Percentiles rank a stretch among this genome's conserved stretches.
Evolutionary conservation across 2,329 filamentous ascomycete genomes (phyloP).

Genomic region (Aspergillus sojae): DNA sequence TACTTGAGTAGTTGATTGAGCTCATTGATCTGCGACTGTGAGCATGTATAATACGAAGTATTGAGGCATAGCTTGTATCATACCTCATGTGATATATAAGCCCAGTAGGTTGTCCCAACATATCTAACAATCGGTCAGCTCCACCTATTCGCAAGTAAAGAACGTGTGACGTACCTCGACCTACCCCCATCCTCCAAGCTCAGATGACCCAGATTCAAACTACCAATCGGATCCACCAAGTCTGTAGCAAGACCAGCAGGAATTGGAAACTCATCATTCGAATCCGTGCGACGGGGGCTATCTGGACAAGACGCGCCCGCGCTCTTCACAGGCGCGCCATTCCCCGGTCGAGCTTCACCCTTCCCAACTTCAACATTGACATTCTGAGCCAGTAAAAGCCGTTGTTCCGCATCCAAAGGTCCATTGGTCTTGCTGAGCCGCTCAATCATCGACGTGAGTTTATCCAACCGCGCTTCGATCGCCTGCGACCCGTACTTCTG

Average conservation of each 20-base stretch:
- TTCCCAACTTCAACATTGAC: conserved; percentile 19
- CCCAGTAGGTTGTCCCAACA: conserved; percentile 50
- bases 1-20: conserved; percentile 47
- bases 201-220: conserved; percentile 44
- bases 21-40: conserved; percentile 42
- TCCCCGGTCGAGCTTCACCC: conserved; percentile 22
- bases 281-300: conserved; percentile 40
- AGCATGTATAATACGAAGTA: neutral
- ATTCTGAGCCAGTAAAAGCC: conserved; percentile 22
- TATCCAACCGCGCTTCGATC: conserved; percentile 48
- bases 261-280: conserved; percentile 47
- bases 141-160: conserved; percentile 1
- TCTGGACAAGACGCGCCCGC: conserved; percentile 25
- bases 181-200: conserved; percentile 48
- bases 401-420: conserved; percentile 28
- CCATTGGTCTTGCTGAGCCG: conserved; percentile 40
- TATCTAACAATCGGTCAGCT: conserved; percentile 35
- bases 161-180: conserved; percentile 43
- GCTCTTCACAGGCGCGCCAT: conserved; percentile 18
- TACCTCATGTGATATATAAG: conserved; percentile 49
- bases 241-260: conserved; percentile 45
- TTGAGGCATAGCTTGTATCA: neutral
- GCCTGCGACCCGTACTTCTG: conserved; percentile 36
- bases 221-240: conserved; percentile 45
- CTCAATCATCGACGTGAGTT: conserved; percentile 50